Conservation (phyloP, 495 filamentous ascomycete species). For the Trichoderma parareesei region DNA sequence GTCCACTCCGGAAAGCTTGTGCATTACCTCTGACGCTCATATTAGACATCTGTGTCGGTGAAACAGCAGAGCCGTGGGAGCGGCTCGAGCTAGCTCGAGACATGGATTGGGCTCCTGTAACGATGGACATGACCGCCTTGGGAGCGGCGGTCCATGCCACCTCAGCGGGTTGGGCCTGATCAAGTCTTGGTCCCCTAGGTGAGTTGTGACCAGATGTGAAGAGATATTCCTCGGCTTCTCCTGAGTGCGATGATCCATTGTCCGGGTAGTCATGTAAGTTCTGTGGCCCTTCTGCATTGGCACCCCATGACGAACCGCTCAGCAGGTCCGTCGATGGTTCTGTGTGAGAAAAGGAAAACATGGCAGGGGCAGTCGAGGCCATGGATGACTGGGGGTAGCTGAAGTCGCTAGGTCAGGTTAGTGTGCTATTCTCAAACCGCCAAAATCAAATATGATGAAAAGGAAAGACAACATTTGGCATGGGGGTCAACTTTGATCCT, state of each 20-base stretch:
- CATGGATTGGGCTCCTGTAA: constrained; percentile 37
- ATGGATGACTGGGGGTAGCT: constrained; percentile 38
- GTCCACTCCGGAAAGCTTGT: constrained; percentile 25
- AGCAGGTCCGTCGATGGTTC: constrained; percentile 39
- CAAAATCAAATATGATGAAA: constrained; percentile 23
- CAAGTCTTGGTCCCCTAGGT: constrained; percentile 33
- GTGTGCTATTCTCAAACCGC: constrained; percentile 37
- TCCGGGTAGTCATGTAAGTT: constrained; percentile 38
- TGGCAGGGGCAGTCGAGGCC: constrained; percentile 38
- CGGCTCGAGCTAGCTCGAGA: constrained; percentile 37
- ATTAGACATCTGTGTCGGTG: constrained; percentile 38
- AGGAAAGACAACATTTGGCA: constrained; percentile 29
- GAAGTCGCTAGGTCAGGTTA: constrained; percentile 45
- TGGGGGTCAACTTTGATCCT: constrained; percentile 41
- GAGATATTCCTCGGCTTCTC: constrained; percentile 40
- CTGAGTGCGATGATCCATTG: constrained; percentile 26
- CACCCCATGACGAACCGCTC: constrained; percentile 40
- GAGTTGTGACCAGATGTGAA: constrained; percentile 42
- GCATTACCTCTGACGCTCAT: constrained; percentile 43
- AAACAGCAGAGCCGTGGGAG: constrained; percentile 36
- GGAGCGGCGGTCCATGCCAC: constrained; percentile 32
- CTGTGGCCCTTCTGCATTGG: constrained; percentile 45
- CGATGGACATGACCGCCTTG: constrained; percentile 25
- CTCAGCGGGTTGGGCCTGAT: constrained; percentile 37
- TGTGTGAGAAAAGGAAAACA: constrained; percentile 48